phyloP scores from a whole-genome alignment of 2,329 filamentous ascomycete genomes.

The Trichoderma citrinoviride region DNA sequence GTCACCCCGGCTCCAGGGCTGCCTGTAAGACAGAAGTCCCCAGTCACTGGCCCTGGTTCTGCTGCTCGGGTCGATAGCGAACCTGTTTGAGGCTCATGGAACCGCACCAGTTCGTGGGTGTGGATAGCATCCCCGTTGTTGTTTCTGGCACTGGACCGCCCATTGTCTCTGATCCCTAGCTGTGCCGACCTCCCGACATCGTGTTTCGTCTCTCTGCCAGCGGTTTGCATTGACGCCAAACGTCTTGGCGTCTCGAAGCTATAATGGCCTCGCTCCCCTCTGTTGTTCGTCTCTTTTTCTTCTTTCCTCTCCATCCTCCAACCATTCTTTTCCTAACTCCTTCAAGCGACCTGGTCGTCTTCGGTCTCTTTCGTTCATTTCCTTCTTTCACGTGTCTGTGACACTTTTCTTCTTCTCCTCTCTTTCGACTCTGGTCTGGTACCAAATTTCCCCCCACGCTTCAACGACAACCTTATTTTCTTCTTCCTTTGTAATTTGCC shows the following conservation, averaged over 20 bases:
- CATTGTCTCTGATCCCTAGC: constrained; percentile 25
- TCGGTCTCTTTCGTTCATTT: constrained; percentile 23
- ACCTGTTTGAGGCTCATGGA: constrained; percentile 16
- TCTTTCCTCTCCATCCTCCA: constrained; percentile 34
- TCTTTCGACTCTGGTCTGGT: constrained; percentile 41
- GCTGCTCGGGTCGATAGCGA: constrained; percentile 5
- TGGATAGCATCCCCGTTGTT: constrained; percentile 8
- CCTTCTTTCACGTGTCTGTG: constrained; percentile 38
- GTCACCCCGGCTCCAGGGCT: neutral
- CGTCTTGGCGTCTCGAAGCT: constrained; percentile 41
- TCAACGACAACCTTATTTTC: constrained; percentile 33
- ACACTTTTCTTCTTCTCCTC: constrained; percentile 52
- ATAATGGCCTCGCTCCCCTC: constrained; percentile 29
- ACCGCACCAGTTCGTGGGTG: constrained; percentile 1
- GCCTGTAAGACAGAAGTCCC: neutral
- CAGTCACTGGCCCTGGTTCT: neutral
- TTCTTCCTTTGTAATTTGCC: neutral
- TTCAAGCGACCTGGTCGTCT: constrained; percentile 21
- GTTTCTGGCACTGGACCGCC: constrained; percentile 16
- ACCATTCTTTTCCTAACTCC: constrained; percentile 34
- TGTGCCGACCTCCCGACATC: constrained; percentile 29
- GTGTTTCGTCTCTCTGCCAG: constrained; percentile 34
- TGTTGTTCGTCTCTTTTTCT: constrained; percentile 30
- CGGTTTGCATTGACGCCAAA: constrained; percentile 38
- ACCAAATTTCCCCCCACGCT: constrained; percentile 33